Evolutionary conservation across 2,329 filamentous ascomycete species (phyloP).

Genomic region (Phyllosticta capitalensis): DNA sequence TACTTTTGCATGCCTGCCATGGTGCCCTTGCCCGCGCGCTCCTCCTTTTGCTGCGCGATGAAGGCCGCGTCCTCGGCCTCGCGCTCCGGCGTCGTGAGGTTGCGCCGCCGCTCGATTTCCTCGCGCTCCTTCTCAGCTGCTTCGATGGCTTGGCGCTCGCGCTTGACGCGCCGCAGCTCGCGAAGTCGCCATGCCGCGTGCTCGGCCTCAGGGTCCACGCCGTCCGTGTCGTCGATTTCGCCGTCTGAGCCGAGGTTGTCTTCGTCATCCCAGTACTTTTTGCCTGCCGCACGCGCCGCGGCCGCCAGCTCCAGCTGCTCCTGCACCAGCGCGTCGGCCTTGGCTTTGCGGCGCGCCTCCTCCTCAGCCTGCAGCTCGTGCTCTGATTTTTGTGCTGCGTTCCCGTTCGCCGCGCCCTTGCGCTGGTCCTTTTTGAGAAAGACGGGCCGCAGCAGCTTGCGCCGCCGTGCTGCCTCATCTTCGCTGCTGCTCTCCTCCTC

Average conservation of each 20-base stretch:
- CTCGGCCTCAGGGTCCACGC: constrained; percentile 76
- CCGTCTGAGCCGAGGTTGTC: constrained; percentile 56
- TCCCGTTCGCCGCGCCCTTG: constrained; percentile 22
- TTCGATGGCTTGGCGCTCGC: constrained; percentile 78
- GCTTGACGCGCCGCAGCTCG: constrained; percentile 79
- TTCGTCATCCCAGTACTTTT: constrained; percentile 77
- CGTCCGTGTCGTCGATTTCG: constrained; percentile 83
- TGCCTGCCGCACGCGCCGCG: constrained; percentile 62
- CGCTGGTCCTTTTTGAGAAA: constrained; percentile 58
- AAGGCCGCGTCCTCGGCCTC: constrained; percentile 73
- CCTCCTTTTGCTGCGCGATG: constrained; percentile 68
- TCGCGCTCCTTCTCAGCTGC: constrained; percentile 74
- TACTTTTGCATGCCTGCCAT: constrained; percentile 93
- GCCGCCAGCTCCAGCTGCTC: constrained; percentile 75
- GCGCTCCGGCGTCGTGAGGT: constrained; percentile 78
- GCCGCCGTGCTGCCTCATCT: constrained; percentile 45
- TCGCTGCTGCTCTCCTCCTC: constrained; percentile 44
- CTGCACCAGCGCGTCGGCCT: constrained; percentile 71
- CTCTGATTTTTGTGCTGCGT: constrained; percentile 21
- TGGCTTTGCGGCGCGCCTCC: constrained; percentile 54
- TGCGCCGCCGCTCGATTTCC: constrained; percentile 78
- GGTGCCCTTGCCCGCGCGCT: constrained; percentile 64
- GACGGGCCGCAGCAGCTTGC: constrained; percentile 50
- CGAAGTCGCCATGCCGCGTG: constrained; percentile 88
- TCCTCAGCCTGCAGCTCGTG: constrained; percentile 39